These are phyloP conservation scores for Aspergillus egyptiacus DNA, from an alignment of 495 filamentous ascomycete species.

Conservation along the genomic window DNA sequence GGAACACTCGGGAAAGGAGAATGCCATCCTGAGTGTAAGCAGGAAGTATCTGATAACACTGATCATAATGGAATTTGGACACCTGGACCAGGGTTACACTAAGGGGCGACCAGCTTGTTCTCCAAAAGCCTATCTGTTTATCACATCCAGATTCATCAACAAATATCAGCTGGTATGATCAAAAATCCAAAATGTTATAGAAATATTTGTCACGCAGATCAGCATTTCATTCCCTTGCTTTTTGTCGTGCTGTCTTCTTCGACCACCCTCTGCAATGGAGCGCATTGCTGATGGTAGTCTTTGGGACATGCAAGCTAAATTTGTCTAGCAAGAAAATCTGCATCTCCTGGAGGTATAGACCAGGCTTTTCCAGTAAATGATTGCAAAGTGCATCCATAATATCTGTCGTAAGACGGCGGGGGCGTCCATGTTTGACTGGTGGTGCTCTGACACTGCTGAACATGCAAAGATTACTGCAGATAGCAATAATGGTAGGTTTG, in stretches of 20 bases:
- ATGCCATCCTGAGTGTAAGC: constrained; percentile 38
- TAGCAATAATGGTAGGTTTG: constrained; percentile 17
- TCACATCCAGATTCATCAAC: constrained; percentile 33
- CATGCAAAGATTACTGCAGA: constrained; percentile 22
- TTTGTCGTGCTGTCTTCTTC: constrained; percentile 12
- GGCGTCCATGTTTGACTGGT: constrained; percentile 11
- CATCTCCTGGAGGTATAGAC: constrained; percentile 24
- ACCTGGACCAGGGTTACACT: constrained; percentile 30
- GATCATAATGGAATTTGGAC: constrained; percentile 24
- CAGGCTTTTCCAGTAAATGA: constrained; percentile 17
- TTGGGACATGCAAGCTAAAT: constrained; percentile 14
- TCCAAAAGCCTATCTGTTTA: constrained; percentile 24
- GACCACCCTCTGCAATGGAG: constrained; percentile 6
- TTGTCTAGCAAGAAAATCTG: constrained; percentile 30
- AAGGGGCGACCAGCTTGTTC: constrained; percentile 28
- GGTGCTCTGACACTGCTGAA: constrained; percentile 22
- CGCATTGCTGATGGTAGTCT: not conserved
- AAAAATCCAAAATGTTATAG: constrained; percentile 26
- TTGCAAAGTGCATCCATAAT: constrained; percentile 29
- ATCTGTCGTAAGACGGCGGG: constrained; percentile 18
- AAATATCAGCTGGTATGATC: constrained; percentile 29
- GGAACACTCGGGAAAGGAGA: constrained; percentile 28
- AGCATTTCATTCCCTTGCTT: constrained; percentile 18
- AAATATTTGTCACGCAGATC: constrained; percentile 32
- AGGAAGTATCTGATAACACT: constrained; percentile 35